Conservation (phyloP, 2,329 filamentous ascomycete genomes). For the Hymenoscyphus infarciens region DNA sequence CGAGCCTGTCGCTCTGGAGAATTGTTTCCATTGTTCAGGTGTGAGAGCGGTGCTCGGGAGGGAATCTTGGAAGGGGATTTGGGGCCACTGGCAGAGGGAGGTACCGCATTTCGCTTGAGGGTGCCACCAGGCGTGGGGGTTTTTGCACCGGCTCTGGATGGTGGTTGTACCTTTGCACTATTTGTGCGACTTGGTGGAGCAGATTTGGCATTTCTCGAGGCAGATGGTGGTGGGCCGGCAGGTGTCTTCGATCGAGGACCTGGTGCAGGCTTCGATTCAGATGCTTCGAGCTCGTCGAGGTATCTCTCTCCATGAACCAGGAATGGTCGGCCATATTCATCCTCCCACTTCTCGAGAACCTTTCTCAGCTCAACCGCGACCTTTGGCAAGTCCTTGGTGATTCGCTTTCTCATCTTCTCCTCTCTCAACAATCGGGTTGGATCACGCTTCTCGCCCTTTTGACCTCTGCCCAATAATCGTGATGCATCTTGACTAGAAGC, state of each 20-base stretch:
- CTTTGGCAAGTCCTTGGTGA: conserved; percentile 93
- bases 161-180: conserved; percentile 30
- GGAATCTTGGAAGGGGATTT: conserved; percentile 67
- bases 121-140: conserved; percentile 49
- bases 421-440: conserved; percentile 90
- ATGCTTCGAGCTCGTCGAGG: conserved; percentile 73
- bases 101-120: conserved; percentile 32
- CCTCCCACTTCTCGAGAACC: conserved; percentile 82
- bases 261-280: conserved; percentile 54
- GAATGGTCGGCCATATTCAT: conserved; percentile 91
- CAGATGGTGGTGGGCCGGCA: conserved; percentile 51
- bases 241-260: conserved; percentile 74
- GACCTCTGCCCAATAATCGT: conserved; percentile 82
- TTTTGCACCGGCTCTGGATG: conserved; percentile 40
- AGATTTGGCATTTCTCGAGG: conserved; percentile 25
- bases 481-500: conserved; percentile 93
- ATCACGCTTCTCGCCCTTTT: conserved; percentile 91
- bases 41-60: conserved; percentile 64
- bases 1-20: conserved; percentile 66
- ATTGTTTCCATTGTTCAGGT: conserved; percentile 68
- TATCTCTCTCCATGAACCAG: conserved; percentile 90
- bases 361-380: conserved; percentile 79
- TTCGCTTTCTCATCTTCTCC: conserved; percentile 98
- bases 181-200: conserved; percentile 31
- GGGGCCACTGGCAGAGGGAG: conserved; percentile 22